Percentiles rank a stretch among this genome's conserved stretches.
These are phyloP conservation scores for Saccharomyces pastorianus DNA, from an alignment of 1,139 yeast genomes.

Conservation along the genomic window DNA sequence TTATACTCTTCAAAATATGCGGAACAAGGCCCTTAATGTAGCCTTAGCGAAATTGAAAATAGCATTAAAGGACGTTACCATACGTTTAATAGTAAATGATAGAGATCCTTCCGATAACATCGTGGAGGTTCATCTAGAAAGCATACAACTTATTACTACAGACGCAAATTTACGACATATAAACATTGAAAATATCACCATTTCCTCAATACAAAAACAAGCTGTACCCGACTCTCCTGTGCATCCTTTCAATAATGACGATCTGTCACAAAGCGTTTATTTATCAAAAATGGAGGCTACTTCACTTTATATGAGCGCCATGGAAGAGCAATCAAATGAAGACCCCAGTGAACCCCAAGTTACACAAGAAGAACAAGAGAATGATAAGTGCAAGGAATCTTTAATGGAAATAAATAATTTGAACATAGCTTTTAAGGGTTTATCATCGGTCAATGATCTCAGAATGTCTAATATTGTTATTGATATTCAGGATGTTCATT, in stretches of 20 bases:
- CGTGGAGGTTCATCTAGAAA: background rate
- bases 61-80: constrained; percentile 15
- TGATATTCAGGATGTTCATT: constrained; percentile 9
- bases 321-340: constrained; percentile 32
- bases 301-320: constrained; percentile 79
- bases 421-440: constrained; percentile 44
- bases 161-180: background rate
- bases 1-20: constrained; percentile 21
- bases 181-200: background rate
- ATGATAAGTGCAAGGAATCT: constrained; percentile 12
- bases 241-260: constrained; percentile 7
- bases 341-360: background rate
- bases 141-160: constrained; percentile 1
- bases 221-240: background rate
- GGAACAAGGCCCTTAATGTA: constrained; percentile 28
- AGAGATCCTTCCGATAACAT: constrained; percentile 3
- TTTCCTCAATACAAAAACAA: background rate
- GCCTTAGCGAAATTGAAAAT: constrained; percentile 28
- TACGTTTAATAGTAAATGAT: constrained; percentile 19
- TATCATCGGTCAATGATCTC: constrained; percentile 42
- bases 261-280: constrained; percentile 50
- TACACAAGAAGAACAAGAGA: constrained; percentile 10
- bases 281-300: constrained; percentile 64
- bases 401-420: constrained; percentile 33
- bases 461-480: constrained; percentile 12